phyloP scores from a whole-genome alignment of 1,284 basidiomycete species.

The Fomitiporia mediterranea region DNA sequence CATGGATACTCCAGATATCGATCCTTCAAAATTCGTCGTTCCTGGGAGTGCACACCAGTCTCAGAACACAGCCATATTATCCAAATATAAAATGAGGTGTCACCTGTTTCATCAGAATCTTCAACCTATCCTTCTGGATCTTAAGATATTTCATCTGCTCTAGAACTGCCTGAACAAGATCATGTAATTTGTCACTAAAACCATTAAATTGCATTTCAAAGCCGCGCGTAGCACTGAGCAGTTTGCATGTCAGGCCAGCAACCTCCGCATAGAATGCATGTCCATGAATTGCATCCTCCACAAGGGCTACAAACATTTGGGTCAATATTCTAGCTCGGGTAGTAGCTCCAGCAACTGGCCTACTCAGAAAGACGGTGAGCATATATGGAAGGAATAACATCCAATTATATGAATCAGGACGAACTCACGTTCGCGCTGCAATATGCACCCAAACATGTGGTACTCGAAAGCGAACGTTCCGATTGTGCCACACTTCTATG shows the following conservation, averaged over 20 bases:
- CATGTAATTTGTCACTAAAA: constrained; percentile 91
- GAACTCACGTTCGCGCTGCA: constrained; percentile 63
- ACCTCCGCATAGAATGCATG: constrained; percentile 92
- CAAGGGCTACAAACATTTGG: constrained; percentile 78
- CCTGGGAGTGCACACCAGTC: constrained; percentile 38
- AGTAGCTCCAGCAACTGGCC: constrained; percentile 50
- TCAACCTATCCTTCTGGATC: constrained; percentile 70
- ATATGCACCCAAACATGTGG: constrained; percentile 74
- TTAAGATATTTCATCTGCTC: constrained; percentile 66
- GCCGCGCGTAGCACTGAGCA: constrained; percentile 64
- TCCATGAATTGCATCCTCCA: constrained; percentile 87
- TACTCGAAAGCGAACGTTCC: constrained; percentile 92
- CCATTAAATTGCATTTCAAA: constrained; percentile 73
- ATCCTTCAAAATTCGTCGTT: constrained; percentile 76
- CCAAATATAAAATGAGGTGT: constrained; percentile 9
- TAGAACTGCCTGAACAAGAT: constrained; percentile 59
- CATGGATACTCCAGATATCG: constrained; percentile 86
- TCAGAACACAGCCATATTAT: too few relatives aligned
- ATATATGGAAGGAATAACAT: background rate
- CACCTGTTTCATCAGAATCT: constrained; percentile 84
- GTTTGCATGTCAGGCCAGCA: constrained; percentile 80
- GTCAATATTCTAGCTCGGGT: constrained; percentile 58
- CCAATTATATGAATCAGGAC: constrained; percentile 25
- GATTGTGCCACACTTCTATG: constrained; percentile 88
- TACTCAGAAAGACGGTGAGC: constrained; percentile 26